Evolutionary conservation across 2,329 filamentous ascomycete genomes (phyloP).

Genomic region (Lecanicillium sp.): DNA sequence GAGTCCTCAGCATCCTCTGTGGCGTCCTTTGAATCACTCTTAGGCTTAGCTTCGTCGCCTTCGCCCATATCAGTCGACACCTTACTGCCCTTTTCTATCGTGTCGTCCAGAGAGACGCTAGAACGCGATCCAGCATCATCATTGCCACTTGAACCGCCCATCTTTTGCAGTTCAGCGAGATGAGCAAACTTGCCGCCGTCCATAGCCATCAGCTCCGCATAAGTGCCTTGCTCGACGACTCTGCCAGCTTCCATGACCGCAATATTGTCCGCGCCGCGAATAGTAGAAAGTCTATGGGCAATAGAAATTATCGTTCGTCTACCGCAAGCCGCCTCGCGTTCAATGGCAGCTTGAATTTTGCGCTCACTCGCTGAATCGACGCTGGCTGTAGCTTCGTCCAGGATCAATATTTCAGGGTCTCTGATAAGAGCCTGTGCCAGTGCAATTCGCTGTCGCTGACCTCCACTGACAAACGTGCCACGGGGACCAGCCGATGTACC

Average conservation of each 20-base stretch:
- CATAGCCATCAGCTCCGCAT: conserved; percentile 45
- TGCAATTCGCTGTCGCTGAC: conserved; percentile 44
- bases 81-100: too few species aligned
- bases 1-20: conserved; percentile 2
- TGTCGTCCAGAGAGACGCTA: too few species aligned
- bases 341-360: conserved; percentile 33
- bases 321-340: conserved; percentile 17
- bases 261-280: conserved; percentile 52
- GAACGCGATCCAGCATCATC: too few species aligned
- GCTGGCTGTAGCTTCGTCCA: conserved; percentile 46
- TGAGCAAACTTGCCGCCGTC: conserved; percentile 15
- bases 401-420: conserved; percentile 38
- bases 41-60: background rate
- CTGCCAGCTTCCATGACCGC: conserved; percentile 50
- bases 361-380: conserved; percentile 42
- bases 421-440: conserved; percentile 42
- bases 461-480: conserved; percentile 40
- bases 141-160: background rate
- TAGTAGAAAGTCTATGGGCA: conserved; percentile 48
- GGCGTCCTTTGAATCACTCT: background rate
- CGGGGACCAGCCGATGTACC: conserved; percentile 37
- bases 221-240: conserved; percentile 50
- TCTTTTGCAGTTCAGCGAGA: background rate
- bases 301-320: conserved; percentile 53
- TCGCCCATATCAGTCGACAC: background rate